phyloP scores from a whole-genome alignment of 108 stramenopile species.

The Phaeodactylum tricornutum region DNA sequence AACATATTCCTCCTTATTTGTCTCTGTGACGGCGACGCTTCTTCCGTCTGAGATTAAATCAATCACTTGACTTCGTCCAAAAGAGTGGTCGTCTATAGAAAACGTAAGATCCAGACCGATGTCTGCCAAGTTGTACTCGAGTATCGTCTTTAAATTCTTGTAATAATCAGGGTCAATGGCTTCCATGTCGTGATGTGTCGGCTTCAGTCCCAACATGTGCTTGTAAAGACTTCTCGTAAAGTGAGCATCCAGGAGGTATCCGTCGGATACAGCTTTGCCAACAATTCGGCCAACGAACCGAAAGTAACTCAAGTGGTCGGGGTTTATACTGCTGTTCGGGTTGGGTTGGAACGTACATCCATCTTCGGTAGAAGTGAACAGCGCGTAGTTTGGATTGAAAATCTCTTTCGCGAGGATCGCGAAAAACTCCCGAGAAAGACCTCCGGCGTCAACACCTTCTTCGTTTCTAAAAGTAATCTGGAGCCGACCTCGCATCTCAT shows the following conservation, averaged over 20 bases:
- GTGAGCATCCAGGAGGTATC: slow-evolving; percentile 94
- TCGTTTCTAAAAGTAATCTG: slow-evolving; percentile 93
- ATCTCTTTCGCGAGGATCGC: slow-evolving; percentile 94
- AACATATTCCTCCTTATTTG: slow-evolving; percentile 90
- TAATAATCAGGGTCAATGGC: slow-evolving; percentile 98
- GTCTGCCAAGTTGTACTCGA: slow-evolving; percentile 86
- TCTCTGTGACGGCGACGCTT: slow-evolving; percentile 86
- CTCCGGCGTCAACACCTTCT: slow-evolving; percentile 98
- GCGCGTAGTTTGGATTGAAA: slow-evolving; percentile 96
- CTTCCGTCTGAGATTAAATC: slow-evolving; percentile 91
- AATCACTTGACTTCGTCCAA: slow-evolving; percentile 71
- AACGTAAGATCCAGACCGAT: slow-evolving; percentile 93
- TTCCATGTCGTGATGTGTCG: slow-evolving; percentile 94
- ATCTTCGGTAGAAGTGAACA: slow-evolving; percentile 94
- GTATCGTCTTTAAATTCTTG: slow-evolving; percentile 88
- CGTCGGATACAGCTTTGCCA: slow-evolving; percentile 97
- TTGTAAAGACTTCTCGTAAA: slow-evolving; percentile 98
- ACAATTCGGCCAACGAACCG: slow-evolving; percentile 95
- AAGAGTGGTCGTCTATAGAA: slow-evolving; percentile 75
- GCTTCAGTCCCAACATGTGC: slow-evolving; percentile 93
- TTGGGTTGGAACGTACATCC: slow-evolving; percentile 98
- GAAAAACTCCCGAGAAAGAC: slow-evolving; percentile 95
- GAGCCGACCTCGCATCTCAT: slow-evolving; percentile 90
- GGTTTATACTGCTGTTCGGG: slow-evolving; percentile 89
- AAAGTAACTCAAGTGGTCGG: slow-evolving; percentile 94